Conservation (phyloP, 805 yeast genomes). For the Grigorovia transvaalensis region DNA sequence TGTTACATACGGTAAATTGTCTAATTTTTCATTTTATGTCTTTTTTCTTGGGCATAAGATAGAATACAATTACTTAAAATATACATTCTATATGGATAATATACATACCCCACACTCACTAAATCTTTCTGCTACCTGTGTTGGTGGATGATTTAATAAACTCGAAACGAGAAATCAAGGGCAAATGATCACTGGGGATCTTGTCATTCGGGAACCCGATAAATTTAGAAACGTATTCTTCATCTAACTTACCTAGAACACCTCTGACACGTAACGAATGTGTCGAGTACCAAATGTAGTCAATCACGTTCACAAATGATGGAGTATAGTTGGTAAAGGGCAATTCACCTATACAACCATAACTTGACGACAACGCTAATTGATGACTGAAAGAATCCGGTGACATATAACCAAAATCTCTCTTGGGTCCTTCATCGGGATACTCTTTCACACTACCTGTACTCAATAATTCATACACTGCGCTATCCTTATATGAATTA, state of each 20-base stretch:
- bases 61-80: neutral
- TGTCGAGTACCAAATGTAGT: slow-evolving; percentile 91
- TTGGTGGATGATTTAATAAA: slow-evolving; percentile 37
- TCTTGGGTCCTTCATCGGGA: slow-evolving; percentile 62
- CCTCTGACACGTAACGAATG: slow-evolving; percentile 74
- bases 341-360: slow-evolving; percentile 73
- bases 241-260: slow-evolving; percentile 73
- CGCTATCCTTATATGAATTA: slow-evolving; percentile 77
- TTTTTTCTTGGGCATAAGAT: neutral
- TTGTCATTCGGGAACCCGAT: slow-evolving; percentile 93
- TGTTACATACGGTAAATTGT: too few relatives aligned
- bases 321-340: slow-evolving; percentile 95
- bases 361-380: slow-evolving; percentile 75
- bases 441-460: slow-evolving; percentile 74
- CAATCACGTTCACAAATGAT: slow-evolving; percentile 83
- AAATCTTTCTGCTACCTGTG: slow-evolving; percentile 24
- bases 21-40: neutral
- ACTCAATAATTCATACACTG: slow-evolving; percentile 83
- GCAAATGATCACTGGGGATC: slow-evolving; percentile 90
- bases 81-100: neutral
- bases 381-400: slow-evolving; percentile 79
- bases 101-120: slow-evolving; percentile 1
- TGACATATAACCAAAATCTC: slow-evolving; percentile 86
- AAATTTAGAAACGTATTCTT: slow-evolving; percentile 59
- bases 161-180: slow-evolving; percentile 71